Conservation (phyloP, 2,329 filamentous ascomycete genomes). For the Rugonectria rugulosa region DNA sequence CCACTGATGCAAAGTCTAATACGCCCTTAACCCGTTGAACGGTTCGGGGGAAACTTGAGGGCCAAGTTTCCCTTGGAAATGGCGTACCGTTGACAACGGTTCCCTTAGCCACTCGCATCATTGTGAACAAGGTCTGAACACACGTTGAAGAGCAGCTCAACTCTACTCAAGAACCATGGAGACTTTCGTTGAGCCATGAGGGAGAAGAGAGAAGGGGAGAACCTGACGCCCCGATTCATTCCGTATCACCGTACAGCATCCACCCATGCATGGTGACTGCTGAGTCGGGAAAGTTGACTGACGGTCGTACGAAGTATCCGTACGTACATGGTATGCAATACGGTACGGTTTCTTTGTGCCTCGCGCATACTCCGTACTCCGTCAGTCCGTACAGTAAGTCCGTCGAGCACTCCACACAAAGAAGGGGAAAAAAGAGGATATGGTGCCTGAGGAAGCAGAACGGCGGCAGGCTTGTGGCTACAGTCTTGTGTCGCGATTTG, state of each 20-base stretch:
- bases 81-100: conserved; percentile 1
- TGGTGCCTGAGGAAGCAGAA: too few relatives aligned
- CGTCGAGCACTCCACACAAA: too few relatives aligned
- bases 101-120: conserved; percentile 2
- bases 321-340: too few relatives aligned
- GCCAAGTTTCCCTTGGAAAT: conserved; percentile 8
- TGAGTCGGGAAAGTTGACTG: conserved; percentile 21
- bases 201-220: conserved; percentile 29
- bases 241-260: conserved; percentile 21
- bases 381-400: too few relatives aligned
- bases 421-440: too few relatives aligned
- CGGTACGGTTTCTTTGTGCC: conserved; percentile 16
- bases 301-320: too few relatives aligned
- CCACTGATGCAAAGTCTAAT: conserved; percentile 10
- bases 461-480: too few relatives aligned
- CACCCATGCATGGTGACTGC: conserved; percentile 27
- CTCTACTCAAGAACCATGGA: too few relatives aligned
- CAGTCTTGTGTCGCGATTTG: conserved; percentile 32
- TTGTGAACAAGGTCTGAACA: neutral
- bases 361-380: too few relatives aligned
- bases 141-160: neutral
- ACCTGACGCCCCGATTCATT: conserved; percentile 29
- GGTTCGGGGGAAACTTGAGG: neutral
- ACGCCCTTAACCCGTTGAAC: neutral
- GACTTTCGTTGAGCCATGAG: too few relatives aligned